Evolutionary conservation across 1,139 yeast species (phyloP).

Genomic region (Diutina siamensis): DNA sequence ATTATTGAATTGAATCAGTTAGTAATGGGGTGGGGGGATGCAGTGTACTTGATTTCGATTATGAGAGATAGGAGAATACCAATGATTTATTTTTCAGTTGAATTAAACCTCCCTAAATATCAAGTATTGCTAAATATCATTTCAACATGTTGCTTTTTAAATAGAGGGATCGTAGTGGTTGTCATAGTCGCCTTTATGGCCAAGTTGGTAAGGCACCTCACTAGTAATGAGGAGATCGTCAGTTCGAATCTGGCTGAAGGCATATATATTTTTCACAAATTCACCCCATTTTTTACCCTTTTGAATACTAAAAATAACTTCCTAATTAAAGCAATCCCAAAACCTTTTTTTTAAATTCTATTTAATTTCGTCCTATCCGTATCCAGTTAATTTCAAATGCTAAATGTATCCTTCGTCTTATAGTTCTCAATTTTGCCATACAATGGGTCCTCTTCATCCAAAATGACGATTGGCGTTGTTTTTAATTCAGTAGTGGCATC

Average conservation of each 20-base stretch:
- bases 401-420: too few relatives aligned
- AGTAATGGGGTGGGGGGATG: too few relatives aligned
- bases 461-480: not conserved
- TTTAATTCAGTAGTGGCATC: not conserved
- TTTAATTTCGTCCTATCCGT: not conserved
- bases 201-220: slow-evolving; percentile 73
- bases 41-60: too few relatives aligned
- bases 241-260: slow-evolving; percentile 79
- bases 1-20: too few relatives aligned
- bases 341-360: not conserved
- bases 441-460: slow-evolving; percentile 3
- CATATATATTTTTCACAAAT: slow-evolving; percentile 16
- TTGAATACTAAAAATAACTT: not conserved
- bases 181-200: not conserved
- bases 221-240: slow-evolving; percentile 88
- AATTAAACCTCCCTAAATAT: too few relatives aligned
- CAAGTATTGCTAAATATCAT: too few relatives aligned
- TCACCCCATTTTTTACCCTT: not conserved
- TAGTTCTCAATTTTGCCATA: not conserved
- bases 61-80: too few relatives aligned
- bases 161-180: not conserved
- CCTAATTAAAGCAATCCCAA: not conserved
- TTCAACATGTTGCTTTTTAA: not conserved
- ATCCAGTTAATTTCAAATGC: too few relatives aligned
- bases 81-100: too few relatives aligned